A percentile compares a stretch with the other conserved stretches of the same genome.
phyloP scores from a whole-genome alignment of 129 eudicot genomes.

The Ambrosia artemisiifolia region DNA sequence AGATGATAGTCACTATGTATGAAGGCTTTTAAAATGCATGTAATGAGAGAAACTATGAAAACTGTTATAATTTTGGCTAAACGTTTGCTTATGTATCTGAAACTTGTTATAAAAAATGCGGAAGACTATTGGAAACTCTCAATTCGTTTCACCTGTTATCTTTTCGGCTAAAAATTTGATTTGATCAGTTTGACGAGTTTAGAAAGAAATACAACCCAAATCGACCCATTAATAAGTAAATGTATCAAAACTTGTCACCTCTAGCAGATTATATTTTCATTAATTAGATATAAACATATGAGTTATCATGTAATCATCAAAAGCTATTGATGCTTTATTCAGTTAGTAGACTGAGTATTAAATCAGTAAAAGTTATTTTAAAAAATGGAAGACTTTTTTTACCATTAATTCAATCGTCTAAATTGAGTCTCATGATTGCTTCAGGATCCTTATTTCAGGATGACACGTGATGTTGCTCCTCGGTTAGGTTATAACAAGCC shows the following conservation, averaged over 20 bases:
- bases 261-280: neutral
- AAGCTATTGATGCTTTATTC: neutral
- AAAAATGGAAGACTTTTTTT: neutral
- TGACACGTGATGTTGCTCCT: constrained; percentile 99
- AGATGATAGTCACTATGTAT: neutral
- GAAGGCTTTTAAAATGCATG: neutral
- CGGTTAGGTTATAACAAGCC: constrained; percentile 93
- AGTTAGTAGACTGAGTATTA: neutral
- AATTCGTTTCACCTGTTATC: neutral
- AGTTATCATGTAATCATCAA: neutral
- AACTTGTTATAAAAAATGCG: neutral
- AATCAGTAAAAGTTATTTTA: neutral
- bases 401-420: neutral
- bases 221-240: neutral
- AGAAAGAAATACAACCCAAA: neutral
- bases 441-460: constrained; percentile 97
- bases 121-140: neutral
- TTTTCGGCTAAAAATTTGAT: neutral
- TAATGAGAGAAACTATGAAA: neutral
- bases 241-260: neutral
- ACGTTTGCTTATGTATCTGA: neutral
- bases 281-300: neutral
- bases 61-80: neutral
- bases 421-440: constrained; percentile 4
- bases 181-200: neutral